These are phyloP conservation scores for Pichia kudriavzevii DNA, from an alignment of 1,139 yeast genomes.

Conservation along the genomic window DNA sequence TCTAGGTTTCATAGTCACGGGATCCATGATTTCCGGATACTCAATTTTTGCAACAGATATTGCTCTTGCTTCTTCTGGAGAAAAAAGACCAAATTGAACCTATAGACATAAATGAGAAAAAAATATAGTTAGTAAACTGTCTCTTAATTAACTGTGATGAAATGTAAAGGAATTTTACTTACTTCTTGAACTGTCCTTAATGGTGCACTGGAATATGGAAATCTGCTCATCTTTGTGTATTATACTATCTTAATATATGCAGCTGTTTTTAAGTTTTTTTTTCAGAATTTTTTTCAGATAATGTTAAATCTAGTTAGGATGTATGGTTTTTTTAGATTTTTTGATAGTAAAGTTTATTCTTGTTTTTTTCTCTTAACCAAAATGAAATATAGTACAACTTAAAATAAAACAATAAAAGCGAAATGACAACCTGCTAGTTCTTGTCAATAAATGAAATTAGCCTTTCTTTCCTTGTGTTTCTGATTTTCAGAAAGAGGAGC, in stretches of 20 bases:
- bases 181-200: conserved; percentile 93
- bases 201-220: conserved; percentile 97
- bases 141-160: neutral
- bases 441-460: neutral
- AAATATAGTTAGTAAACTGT: conserved; percentile 3
- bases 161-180: conserved; percentile 22
- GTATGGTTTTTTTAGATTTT: conserved; percentile 5
- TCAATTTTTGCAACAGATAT: conserved; percentile 95
- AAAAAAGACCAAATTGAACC: conserved; percentile 94
- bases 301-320: neutral
- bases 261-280: conserved; percentile 6
- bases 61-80: conserved; percentile 97
- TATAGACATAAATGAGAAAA: conserved; percentile 16
- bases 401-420: conserved; percentile 10
- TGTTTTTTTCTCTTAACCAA: conserved; percentile 1
- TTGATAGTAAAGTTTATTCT: neutral
- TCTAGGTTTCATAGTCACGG: conserved; percentile 87
- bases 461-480: too few species aligned
- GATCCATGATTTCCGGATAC: conserved; percentile 98
- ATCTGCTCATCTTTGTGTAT: conserved; percentile 31
- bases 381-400: conserved; percentile 18
- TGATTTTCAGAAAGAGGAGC: neutral
- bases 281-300: conserved; percentile 4
- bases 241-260: conserved; percentile 3
- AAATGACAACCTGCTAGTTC: neutral